These are phyloP conservation scores for Cymbidium sinense DNA, from an alignment of 106 monocot species.

Conservation along the genomic window DNA sequence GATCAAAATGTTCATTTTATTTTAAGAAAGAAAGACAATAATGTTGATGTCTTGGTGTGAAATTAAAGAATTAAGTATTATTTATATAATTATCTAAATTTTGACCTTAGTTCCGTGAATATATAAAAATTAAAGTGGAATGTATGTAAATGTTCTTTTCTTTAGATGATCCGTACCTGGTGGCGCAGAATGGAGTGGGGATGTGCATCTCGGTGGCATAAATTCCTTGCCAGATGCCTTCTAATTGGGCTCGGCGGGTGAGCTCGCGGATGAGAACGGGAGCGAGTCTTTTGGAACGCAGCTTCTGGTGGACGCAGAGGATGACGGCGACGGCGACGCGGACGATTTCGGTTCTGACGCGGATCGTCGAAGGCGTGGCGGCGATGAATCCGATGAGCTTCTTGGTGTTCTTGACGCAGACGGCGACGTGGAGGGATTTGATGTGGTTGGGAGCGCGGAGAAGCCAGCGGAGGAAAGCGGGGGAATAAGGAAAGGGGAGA, in stretches of 20 bases:
- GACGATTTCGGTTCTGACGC: conserved; percentile 29
- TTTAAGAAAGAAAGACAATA: too few species aligned
- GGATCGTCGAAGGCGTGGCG: conserved; percentile 54
- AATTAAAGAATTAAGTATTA: too few species aligned
- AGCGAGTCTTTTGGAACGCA: conserved; percentile 60
- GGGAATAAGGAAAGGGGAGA: conserved; percentile 74
- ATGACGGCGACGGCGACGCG: conserved; percentile 62
- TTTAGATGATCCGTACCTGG: conserved; percentile 54
- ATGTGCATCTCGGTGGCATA: conserved; percentile 52
- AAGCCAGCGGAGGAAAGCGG: conserved; percentile 64
- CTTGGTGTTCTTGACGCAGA: conserved; percentile 40
- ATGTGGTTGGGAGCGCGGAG: conserved; percentile 55
- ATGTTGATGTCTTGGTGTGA: too few species aligned
- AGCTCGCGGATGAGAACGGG: conserved; percentile 72
- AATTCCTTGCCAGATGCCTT: conserved; percentile 63
- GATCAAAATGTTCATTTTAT: too few species aligned
- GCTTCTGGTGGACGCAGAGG: conserved; percentile 73
- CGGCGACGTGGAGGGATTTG: conserved; percentile 63
- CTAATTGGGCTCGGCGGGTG: conserved; percentile 41
- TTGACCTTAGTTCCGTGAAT: too few species aligned
- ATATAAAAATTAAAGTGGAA: too few species aligned
- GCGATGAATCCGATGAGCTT: conserved; percentile 83
- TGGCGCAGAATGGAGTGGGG: conserved; percentile 53
- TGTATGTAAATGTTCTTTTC: too few species aligned
- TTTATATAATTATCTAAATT: too few species aligned